Base-by-base conservation (phyloP, 805 yeast species). In the Pichia scutulata region DNA sequence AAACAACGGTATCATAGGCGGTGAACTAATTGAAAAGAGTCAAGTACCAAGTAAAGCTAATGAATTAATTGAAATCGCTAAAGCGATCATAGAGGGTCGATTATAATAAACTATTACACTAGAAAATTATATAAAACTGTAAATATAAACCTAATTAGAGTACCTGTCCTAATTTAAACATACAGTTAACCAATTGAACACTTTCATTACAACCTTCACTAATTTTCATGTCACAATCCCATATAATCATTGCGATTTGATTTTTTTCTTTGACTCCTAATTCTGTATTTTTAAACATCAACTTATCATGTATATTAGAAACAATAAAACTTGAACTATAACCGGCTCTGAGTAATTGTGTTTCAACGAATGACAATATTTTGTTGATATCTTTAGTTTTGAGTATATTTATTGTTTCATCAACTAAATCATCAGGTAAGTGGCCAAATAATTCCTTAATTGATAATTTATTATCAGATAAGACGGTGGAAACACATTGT, bases 141-240 rank as follows among this genome's bases (percentile, higher is more conserved):
- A 16, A 33, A n/a, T 33, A 33, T 30, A 30, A 13, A 30, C n/a
- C n/a, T n/a, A 33, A 6, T n/a, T 33, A 33, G 37, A 33, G 4
- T 16, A 33, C 37, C 19, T 33, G 37, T 33, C 37, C 37, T 33
- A 83, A 68, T 55, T 78, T 73, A 12, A 77, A 60, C 28, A 80
- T 59, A 56, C 89, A 71, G 58, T 86, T 85, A 56, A 92, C 73
- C 22, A 93, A 60, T 59, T 87, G 96, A 26, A 92, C 70, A 52
- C 86, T 88, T 64, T 92, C 99, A 60, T 89, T 95, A 4, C 96
- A 80, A 16, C 99, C 99, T 61, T 82, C 88, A 48, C 82, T 76
- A 49, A 92, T 71, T 48, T 82, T 76, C 46, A 79, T 76, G 64
- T 92, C 98, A 0, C 88, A 75, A 41, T 81, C 84, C 58, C 89